These are phyloP conservation scores for Stentor coeruleus DNA, from an alignment of 73 alveolate species.

Conservation along the genomic window DNA sequence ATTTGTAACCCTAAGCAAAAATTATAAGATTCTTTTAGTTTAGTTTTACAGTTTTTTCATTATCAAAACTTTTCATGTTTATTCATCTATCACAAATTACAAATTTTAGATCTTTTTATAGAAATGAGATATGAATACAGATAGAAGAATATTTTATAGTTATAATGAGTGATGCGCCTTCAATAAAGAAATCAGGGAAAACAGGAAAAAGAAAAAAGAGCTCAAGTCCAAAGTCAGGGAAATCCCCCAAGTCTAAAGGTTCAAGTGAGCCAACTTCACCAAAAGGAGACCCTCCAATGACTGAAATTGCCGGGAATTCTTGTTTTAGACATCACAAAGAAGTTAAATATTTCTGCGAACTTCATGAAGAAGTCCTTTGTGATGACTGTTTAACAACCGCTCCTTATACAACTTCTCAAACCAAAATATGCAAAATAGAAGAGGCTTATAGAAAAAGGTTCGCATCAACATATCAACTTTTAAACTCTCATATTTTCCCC, in stretches of 20 bases:
- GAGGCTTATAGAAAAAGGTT: constrained; percentile 90
- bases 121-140: too few species aligned
- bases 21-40: too few species aligned
- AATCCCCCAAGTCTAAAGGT: constrained; percentile 17
- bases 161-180: constrained; percentile 21
- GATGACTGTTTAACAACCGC: constrained; percentile 94
- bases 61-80: too few species aligned
- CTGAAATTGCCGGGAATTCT: background rate
- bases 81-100: too few species aligned
- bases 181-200: constrained; percentile 79
- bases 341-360: constrained; percentile 83
- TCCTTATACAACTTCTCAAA: constrained; percentile 93
- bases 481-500: constrained; percentile 72
- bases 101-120: too few species aligned
- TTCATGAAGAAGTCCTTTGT: constrained; percentile 95
- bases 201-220: background rate
- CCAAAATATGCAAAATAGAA: constrained; percentile 77
- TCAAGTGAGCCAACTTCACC: constrained; percentile 31
- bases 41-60: too few species aligned
- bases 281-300: background rate
- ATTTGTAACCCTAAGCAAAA: too few species aligned
- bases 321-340: constrained; percentile 74
- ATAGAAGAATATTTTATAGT: too few species aligned
- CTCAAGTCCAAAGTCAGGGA: constrained; percentile 20
- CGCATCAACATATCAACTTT: constrained; percentile 63